Evolutionary conservation across 2,329 filamentous ascomycete species (phyloP).

Genomic region (Lachnellula subtilissima): DNA sequence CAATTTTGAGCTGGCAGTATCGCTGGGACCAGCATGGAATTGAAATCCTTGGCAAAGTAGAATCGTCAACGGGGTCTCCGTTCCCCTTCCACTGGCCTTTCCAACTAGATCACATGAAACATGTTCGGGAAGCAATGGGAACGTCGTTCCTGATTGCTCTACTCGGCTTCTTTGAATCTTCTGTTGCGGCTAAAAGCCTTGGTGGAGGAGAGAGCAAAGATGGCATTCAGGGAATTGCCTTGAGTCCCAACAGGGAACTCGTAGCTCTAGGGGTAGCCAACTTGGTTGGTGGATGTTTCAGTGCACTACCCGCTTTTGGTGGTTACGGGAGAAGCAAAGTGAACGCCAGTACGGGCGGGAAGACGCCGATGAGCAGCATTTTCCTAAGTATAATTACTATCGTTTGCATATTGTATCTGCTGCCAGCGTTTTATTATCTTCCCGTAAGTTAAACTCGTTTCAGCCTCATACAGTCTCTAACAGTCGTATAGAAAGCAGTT

Average conservation of each 20-base stretch:
- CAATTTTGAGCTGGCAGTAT: conserved; percentile 70
- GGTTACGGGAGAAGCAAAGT: conserved; percentile 96
- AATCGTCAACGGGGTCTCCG: conserved; percentile 62
- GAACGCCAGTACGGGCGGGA: conserved; percentile 85
- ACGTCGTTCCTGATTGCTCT: conserved; percentile 91
- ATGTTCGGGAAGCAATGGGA: conserved; percentile 80
- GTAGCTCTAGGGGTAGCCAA: conserved; percentile 89
- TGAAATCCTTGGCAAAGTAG: conserved; percentile 75
- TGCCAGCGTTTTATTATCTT: conserved; percentile 92
- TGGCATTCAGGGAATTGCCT: conserved; percentile 70
- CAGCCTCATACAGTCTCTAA: conserved; percentile 16
- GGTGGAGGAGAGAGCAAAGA: conserved; percentile 54
- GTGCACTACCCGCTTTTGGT: conserved; percentile 88
- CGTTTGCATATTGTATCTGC: conserved; percentile 71
- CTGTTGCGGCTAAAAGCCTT: conserved; percentile 88
- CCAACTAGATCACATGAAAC: conserved; percentile 66
- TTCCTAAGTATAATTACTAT: conserved; percentile 79
- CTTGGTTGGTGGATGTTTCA: conserved; percentile 85
- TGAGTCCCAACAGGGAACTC: conserved; percentile 89
- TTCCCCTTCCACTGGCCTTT: conserved; percentile 89
- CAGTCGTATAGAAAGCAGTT: conserved; percentile 71
- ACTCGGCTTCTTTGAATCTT: conserved; percentile 97
- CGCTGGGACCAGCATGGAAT: conserved; percentile 77
- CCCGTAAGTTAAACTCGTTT: conserved; percentile 59
- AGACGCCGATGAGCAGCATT: conserved; percentile 89